Base-by-base conservation (phyloP, 1,284 basidiomycete species). In the Ceratobasidium theobromae region DNA sequence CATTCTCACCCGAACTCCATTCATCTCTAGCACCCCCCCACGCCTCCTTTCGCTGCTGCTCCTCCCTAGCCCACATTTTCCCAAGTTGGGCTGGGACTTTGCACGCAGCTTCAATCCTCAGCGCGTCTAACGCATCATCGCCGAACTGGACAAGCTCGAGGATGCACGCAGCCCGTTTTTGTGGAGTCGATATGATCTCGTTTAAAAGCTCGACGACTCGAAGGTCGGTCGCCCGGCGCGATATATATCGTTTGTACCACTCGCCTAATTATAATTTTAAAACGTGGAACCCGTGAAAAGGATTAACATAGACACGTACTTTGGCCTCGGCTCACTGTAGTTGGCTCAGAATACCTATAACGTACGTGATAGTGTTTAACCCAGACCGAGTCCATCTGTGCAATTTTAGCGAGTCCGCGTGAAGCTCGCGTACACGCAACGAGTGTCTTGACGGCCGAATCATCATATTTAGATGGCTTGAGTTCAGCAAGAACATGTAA, bases 11-110 rank as follows among this genome's bases (percentile, higher is more conserved):
- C 11, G 40, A 33, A 5, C 6, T 28, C 53, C 53, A 55, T 49
- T 60, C 43, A 27, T 60, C 57, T 1, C 43, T 28, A 16, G 35
- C n/a, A 33, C 45, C 28, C 14, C 32, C 30, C 43, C 45, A 46
- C 2, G 30, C n/a, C 28, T 60, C 57, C 6, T 9, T 30, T 43
- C 55, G 46, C 12, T 45, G 8, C 23, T n/a, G 18, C 18, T 55
- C 53, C 55, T 58, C 55, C 41, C 41, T 48, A 3, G 6, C 46
- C 43, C 57, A 60, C 1, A 60, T 32, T 9, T 60, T 32, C n/a
- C 16, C 3, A 4, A 60, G 21, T 1, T 12, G 41, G 9, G 43
- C 30, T 1, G 57, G 57, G 25, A 60, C 57, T 35, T n/a, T 32
- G 33, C 57, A 49, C 18, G 5, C n/a, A 16, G 45, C 45, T 25